Evolutionary conservation across 441 rosid species (phyloP).

Genomic region (Pelargonium myrrhifolium): DNA sequence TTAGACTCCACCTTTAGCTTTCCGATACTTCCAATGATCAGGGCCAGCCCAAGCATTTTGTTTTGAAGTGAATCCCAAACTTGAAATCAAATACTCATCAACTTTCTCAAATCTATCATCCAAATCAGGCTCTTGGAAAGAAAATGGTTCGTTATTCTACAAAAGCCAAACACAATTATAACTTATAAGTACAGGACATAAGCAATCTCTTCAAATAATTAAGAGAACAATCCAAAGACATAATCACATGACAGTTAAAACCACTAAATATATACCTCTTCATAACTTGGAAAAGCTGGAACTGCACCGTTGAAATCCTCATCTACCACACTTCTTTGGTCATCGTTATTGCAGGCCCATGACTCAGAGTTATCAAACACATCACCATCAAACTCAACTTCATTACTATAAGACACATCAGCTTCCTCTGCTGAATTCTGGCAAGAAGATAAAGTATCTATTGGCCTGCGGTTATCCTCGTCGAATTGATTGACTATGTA

Average conservation of each 20-base stretch:
- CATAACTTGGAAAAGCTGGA: slow-evolving; percentile 39
- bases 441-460: slow-evolving; percentile 39
- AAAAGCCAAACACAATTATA: slow-evolving; percentile 17
- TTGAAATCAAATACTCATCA: slow-evolving; percentile 50
- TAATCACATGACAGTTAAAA: not conserved
- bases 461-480: slow-evolving; percentile 59
- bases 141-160: slow-evolving; percentile 46
- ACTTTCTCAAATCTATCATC: slow-evolving; percentile 50
- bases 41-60: slow-evolving; percentile 98
- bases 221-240: not conserved
- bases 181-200: not conserved
- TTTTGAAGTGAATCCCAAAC: slow-evolving; percentile 59
- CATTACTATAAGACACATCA: slow-evolving; percentile 31
- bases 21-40: slow-evolving; percentile 84
- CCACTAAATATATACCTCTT: slow-evolving; percentile 40
- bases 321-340: slow-evolving; percentile 36
- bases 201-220: slow-evolving; percentile 8
- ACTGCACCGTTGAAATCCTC: slow-evolving; percentile 40
- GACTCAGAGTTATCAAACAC: slow-evolving; percentile 44
- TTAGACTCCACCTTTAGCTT: slow-evolving; percentile 49
- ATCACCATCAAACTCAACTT: slow-evolving; percentile 38
- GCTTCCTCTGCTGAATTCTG: slow-evolving; percentile 33
- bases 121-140: slow-evolving; percentile 35
- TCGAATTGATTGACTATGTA: slow-evolving; percentile 56
- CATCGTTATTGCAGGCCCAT: slow-evolving; percentile 45